phyloP scores from a whole-genome alignment of 2,329 filamentous ascomycete species.

The Colletotrichum chrysophilum region DNA sequence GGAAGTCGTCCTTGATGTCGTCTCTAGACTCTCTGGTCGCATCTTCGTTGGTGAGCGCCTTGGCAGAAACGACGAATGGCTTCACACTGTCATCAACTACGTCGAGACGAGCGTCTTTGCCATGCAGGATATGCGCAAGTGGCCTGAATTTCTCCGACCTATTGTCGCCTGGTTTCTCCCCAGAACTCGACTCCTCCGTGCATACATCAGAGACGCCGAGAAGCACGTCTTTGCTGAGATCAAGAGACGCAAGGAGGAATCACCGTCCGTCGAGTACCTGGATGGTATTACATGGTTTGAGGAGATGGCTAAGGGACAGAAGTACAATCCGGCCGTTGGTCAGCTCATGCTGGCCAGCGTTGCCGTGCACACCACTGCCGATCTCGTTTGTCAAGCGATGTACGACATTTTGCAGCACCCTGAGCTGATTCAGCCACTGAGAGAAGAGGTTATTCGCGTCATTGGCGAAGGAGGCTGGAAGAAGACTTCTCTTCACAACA shows the following conservation, averaged over 20 bases:
- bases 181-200: neutral
- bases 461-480: neutral
- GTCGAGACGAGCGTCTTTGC: constrained; percentile 41
- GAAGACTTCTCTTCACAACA: neutral
- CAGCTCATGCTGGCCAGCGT: neutral
- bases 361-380: neutral
- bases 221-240: neutral
- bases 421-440: neutral
- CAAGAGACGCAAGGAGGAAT: neutral
- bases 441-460: neutral
- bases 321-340: neutral
- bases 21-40: constrained; percentile 53
- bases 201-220: neutral
- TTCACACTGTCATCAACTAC: constrained; percentile 47
- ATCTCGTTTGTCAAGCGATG: neutral
- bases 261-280: neutral
- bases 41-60: constrained; percentile 51
- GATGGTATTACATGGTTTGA: neutral
- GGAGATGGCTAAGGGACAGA: neutral
- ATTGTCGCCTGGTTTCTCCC: constrained; percentile 50
- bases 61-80: constrained; percentile 51
- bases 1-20: constrained; percentile 26
- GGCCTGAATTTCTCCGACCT: constrained; percentile 42
- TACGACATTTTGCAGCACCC: neutral
- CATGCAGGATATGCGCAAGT: constrained; percentile 40